phyloP scores from a whole-genome alignment of 1,284 basidiomycete species.

The Volvariella surrecta region DNA sequence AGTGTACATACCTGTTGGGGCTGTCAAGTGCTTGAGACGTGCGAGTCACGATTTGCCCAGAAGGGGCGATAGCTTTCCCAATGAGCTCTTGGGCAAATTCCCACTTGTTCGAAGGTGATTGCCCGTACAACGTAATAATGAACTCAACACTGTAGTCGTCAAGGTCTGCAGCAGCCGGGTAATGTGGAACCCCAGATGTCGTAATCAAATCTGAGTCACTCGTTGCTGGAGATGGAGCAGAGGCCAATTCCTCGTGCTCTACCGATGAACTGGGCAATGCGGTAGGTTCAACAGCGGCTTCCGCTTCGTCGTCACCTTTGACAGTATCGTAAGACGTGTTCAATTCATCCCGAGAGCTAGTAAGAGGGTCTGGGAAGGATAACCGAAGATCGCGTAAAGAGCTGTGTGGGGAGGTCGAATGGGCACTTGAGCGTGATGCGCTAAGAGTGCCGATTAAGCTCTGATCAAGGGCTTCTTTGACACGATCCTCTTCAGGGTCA shows the following conservation, averaged over 20 bases:
- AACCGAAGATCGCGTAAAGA: constrained; percentile 62
- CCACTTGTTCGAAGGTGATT: constrained; percentile 47
- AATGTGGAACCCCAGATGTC: constrained; percentile 30
- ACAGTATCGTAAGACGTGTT: constrained; percentile 44
- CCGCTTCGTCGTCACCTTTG: constrained; percentile 14
- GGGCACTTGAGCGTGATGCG: constrained; percentile 46
- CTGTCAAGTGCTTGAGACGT: constrained; percentile 16
- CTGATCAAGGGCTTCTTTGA: constrained; percentile 66
- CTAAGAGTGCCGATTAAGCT: constrained; percentile 71
- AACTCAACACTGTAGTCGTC: constrained; percentile 30
- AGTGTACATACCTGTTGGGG: constrained; percentile 18
- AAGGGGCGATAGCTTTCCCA: constrained; percentile 25
- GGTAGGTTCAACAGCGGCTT: constrained; percentile 11
- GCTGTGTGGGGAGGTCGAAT: constrained; percentile 42
- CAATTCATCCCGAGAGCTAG: constrained; percentile 51
- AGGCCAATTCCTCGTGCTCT: not conserved
- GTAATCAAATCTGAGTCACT: constrained; percentile 8
- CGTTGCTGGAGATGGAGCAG: not conserved
- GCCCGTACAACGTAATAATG: constrained; percentile 55
- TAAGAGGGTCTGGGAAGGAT: constrained; percentile 72
- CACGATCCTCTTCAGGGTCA: constrained; percentile 47
- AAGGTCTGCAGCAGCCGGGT: constrained; percentile 12
- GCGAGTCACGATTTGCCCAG: constrained; percentile 18
- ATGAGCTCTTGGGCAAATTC: constrained; percentile 46
- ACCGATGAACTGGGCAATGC: constrained; percentile 1